Evolutionary conservation across 1,284 basidiomycete species (phyloP).

Genomic region (Cutaneotrichosporon arboriforme): DNA sequence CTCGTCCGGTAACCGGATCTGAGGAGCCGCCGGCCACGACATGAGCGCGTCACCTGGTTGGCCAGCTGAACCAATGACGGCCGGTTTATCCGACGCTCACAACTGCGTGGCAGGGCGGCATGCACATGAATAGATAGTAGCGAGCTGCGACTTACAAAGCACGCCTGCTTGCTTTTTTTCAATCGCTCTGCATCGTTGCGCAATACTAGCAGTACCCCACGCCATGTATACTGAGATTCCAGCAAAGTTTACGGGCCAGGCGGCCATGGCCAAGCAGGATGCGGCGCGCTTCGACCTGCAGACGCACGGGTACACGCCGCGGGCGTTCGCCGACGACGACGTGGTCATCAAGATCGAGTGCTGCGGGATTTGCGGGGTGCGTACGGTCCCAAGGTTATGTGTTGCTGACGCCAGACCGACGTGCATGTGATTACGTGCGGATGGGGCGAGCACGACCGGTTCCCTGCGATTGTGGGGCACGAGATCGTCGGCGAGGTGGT

Average conservation of each 20-base stretch:
- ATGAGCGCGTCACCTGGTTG: too few species aligned
- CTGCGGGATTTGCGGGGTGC: conserved; percentile 20
- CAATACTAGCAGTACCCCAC: background rate
- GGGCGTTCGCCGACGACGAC: conserved; percentile 29
- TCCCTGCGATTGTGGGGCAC: conserved; percentile 45
- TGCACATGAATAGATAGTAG: too few species aligned
- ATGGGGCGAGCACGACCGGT: conserved; percentile 19
- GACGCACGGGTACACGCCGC: conserved; percentile 27
- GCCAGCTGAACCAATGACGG: too few species aligned
- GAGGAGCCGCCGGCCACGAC: too few species aligned
- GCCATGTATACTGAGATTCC: conserved; percentile 8
- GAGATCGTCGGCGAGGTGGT: conserved; percentile 51
- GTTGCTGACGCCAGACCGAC: conserved; percentile 19
- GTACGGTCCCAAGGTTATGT: background rate
- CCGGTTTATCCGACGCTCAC: too few species aligned
- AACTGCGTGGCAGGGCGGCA: too few species aligned
- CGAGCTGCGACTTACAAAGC: too few species aligned
- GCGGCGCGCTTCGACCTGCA: conserved; percentile 23
- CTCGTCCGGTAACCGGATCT: too few species aligned
- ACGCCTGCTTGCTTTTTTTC: too few species aligned
- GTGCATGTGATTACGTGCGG: conserved; percentile 29
- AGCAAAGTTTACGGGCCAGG: conserved; percentile 23
- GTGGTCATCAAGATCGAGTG: conserved; percentile 24
- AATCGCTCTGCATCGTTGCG: background rate
- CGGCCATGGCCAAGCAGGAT: conserved; percentile 21